Conservation (phyloP, 2,329 filamentous ascomycete species). For the Westerdykella ornata region DNA sequence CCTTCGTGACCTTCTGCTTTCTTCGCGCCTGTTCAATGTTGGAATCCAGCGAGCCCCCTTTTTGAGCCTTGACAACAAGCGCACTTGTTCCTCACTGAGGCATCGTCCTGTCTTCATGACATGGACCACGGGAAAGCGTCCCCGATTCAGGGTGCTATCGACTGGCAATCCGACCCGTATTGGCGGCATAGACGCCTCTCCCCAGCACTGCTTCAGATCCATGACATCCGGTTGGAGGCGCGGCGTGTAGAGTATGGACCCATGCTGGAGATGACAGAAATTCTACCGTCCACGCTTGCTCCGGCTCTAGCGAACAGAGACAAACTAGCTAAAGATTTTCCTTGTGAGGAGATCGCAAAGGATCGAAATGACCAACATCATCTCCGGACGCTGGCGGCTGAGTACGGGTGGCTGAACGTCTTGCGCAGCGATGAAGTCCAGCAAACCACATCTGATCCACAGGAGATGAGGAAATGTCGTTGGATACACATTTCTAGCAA, state of each 20-base stretch:
- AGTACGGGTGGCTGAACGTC: constrained; percentile 41
- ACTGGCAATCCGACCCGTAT: constrained; percentile 34
- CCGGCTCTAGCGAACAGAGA: constrained; percentile 26
- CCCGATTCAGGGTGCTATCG: constrained; percentile 8
- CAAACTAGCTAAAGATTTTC: constrained; percentile 11
- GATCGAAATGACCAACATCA: constrained; percentile 35
- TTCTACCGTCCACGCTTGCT: constrained; percentile 30
- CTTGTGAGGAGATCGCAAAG: constrained; percentile 15
- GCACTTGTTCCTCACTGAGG: no score
- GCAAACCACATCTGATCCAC: constrained; percentile 19
- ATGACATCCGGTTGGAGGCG: constrained; percentile 36
- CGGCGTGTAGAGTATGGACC: constrained; percentile 26
- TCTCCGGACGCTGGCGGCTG: constrained; percentile 29
- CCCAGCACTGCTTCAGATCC: constrained; percentile 36
- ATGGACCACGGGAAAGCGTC: constrained; percentile 13
- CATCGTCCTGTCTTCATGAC: not conserved
- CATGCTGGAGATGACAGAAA: constrained; percentile 37
- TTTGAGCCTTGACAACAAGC: no score
- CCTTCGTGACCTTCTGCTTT: no score
- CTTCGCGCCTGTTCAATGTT: no score
- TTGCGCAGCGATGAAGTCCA: constrained; percentile 33
- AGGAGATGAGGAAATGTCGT: constrained; percentile 29
- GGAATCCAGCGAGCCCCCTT: no score
- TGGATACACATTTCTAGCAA: constrained; percentile 43
- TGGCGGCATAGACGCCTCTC: constrained; percentile 38